Base-by-base conservation (phyloP, 2,329 filamentous ascomycete genomes). In the Dothiorella sarmentorum region DNA sequence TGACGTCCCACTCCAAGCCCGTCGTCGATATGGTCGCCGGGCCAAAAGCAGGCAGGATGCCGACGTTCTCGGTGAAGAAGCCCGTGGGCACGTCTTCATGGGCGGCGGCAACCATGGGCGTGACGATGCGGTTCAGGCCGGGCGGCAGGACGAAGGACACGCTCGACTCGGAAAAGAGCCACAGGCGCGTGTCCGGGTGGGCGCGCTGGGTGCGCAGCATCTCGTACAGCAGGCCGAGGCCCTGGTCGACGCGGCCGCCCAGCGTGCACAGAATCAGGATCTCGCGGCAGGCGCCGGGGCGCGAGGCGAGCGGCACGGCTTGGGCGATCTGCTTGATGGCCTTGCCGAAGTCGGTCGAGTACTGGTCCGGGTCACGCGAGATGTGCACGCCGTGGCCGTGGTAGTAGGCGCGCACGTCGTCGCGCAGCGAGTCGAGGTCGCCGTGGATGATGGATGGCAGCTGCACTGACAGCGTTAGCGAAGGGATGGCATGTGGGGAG, bases 321-420 rank as follows among this genome's bases (percentile, higher is more conserved):
- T 66, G 64, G 7, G 64, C 64, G 81, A 87, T 63, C 73, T 79
- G 64, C 88, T 82, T 66, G 85, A 90, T 77, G n/a, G 70, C 73
- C 64, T 99, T 99, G 66, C 83, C 86, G 66, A 97, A 96, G 72
- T 99, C 94, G 26, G 94, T 96, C 18, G 87, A 88, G 65, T 95
- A 84, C 73, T 97, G 90, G 69, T 95, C 90, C n/a, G 79, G 71
- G 63, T 93, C 85, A 65, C 85, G 77, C 33, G 52, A 56, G 35
- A 58, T 58, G 11, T 79, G 68, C 2, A 90, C 82, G 26, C 78
- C 72, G 55, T 81, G 78, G 20, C 78, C 75, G 31, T 81, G 78
- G 74, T 92, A 96, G 73, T 88, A 87, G n/a, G 79, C 67, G 55
- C 80, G 80, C 10, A 89, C 82, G 11, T 83, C 74, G 9, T 83